Conservation (phyloP, 2,329 filamentous ascomycete genomes). For the Pyrenophora tritici-repentis region DNA sequence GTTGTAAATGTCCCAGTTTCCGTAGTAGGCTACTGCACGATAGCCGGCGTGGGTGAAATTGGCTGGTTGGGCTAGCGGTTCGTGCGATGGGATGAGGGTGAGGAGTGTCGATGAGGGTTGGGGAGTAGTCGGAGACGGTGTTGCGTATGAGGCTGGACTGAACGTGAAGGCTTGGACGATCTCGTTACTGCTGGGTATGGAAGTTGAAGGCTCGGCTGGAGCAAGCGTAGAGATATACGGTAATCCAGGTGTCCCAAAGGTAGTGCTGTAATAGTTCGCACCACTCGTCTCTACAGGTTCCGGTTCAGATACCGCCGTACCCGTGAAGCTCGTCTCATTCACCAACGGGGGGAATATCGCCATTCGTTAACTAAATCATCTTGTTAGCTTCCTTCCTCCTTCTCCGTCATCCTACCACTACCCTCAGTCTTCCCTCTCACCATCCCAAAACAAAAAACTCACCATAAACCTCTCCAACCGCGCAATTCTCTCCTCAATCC, state of each 20-base stretch:
- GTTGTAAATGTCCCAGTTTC: slow-evolving; percentile 64
- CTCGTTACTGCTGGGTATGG: too few species aligned
- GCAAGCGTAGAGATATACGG: not conserved
- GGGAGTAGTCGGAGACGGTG: not conserved
- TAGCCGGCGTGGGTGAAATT: slow-evolving; percentile 15
- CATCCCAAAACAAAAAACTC: too few species aligned
- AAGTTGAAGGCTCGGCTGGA: not conserved
- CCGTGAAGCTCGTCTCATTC: not conserved
- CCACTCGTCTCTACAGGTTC: too few species aligned
- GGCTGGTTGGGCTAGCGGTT: not conserved
- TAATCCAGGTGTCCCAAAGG: not conserved
- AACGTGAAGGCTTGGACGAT: not conserved
- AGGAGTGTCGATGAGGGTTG: not conserved
- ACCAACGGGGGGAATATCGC: not conserved
- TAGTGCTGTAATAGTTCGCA: not conserved
- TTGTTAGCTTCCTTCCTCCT: not conserved
- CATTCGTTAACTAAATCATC: not conserved
- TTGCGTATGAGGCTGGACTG: not conserved
- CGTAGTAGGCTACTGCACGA: slow-evolving; percentile 66
- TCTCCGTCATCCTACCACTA: too few species aligned
- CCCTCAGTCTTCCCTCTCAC: too few species aligned
- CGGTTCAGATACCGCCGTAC: not conserved
- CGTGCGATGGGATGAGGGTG: not conserved
- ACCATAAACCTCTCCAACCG: not conserved
- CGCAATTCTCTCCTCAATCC: not conserved